These are phyloP conservation scores for Zelopaecilomyces penicillatus DNA, from an alignment of 2,329 filamentous ascomycete genomes.

Conservation along the genomic window DNA sequence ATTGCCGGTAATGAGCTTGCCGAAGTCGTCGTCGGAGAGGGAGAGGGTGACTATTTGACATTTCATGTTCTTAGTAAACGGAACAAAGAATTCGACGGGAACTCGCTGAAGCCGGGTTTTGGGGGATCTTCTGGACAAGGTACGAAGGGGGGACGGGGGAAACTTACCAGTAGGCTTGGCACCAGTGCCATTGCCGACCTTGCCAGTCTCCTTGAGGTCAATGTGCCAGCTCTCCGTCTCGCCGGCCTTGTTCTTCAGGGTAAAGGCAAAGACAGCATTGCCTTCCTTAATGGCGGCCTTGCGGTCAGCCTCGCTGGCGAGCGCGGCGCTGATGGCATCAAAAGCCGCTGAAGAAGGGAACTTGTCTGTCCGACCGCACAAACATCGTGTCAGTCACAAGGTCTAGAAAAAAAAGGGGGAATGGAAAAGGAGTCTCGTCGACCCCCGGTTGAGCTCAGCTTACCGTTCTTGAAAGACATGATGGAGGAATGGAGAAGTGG, in stretches of 20 bases:
- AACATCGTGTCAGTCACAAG: no score
- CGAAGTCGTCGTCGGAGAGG: slow-evolving; percentile 81
- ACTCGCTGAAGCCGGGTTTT: no score
- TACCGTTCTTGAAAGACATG: slow-evolving; percentile 71
- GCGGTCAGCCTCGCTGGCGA: slow-evolving; percentile 62
- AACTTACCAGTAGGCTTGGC: slow-evolving; percentile 73
- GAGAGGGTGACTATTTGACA: slow-evolving; percentile 62
- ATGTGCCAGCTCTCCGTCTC: slow-evolving; percentile 86
- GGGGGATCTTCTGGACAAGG: no score
- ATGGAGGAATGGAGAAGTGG: slow-evolving; percentile 17
- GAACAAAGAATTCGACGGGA: no score
- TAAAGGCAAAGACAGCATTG: slow-evolving; percentile 83
- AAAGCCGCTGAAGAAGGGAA: slow-evolving; percentile 91
- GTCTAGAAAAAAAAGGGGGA: no score
- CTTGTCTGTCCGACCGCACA: slow-evolving; percentile 45
- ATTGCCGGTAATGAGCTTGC: slow-evolving; percentile 72
- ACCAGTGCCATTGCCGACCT: slow-evolving; percentile 68
- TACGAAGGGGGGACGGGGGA: neutral
- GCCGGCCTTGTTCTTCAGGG: slow-evolving; percentile 76
- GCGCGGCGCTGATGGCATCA: slow-evolving; percentile 70
- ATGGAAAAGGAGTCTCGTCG: no score
- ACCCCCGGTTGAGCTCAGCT: slow-evolving; percentile 14
- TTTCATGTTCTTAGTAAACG: neutral
- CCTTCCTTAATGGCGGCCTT: slow-evolving; percentile 86
- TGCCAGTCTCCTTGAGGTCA: slow-evolving; percentile 85